Evolutionary conservation across 2,329 filamentous ascomycete species (phyloP).

Genomic region (Domatiomyces catenatus): DNA sequence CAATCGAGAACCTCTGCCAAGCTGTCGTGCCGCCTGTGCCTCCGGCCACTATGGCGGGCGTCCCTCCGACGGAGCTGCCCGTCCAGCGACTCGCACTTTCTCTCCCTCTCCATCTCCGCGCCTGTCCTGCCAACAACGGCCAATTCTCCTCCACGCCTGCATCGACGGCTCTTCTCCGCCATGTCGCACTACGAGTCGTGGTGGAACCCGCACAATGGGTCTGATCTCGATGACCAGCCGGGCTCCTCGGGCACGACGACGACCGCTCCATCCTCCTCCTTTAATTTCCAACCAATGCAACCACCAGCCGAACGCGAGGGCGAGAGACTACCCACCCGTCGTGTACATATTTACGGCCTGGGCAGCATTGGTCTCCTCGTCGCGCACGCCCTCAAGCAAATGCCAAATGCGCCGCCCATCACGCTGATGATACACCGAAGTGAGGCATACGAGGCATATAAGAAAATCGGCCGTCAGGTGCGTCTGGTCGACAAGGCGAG

Average conservation of each 20-base stretch:
- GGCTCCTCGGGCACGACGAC: neutral
- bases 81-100: too few relatives aligned
- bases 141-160: neutral
- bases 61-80: slow-evolving; percentile 6
- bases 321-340: slow-evolving; percentile 20
- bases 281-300: neutral
- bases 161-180: neutral
- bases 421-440: slow-evolving; percentile 60
- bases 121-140: neutral
- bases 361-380: slow-evolving; percentile 71
- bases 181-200: neutral
- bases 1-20: slow-evolving; percentile 9
- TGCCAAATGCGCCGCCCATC: slow-evolving; percentile 51
- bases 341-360: slow-evolving; percentile 63
- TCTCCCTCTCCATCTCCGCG: neutral
- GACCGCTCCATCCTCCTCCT: neutral
- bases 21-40: slow-evolving; percentile 23
- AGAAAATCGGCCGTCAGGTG: slow-evolving; percentile 19
- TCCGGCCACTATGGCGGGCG: slow-evolving; percentile 22
- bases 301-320: slow-evolving; percentile 4
- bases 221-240: neutral
- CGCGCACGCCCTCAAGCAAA: slow-evolving; percentile 52
- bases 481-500: slow-evolving; percentile 24
- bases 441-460: slow-evolving; percentile 23
- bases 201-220: neutral